Base-by-base conservation (phyloP, 2,329 filamentous ascomycete species). In the Eurotiales sp. region DNA sequence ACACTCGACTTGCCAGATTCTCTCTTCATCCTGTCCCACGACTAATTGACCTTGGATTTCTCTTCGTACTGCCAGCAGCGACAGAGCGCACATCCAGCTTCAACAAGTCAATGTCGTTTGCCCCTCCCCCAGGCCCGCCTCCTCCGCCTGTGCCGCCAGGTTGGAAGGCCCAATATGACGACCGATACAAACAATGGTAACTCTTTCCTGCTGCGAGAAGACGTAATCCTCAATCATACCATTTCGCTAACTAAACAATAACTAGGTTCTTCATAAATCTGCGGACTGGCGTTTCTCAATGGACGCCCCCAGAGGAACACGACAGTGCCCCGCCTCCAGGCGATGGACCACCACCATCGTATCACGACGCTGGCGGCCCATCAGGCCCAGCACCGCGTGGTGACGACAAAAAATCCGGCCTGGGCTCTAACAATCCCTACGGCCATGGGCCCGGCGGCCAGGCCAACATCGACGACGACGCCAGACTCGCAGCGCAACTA, bases 191-290 rank as follows among this genome's bases (percentile, higher is more conserved):
- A 63, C 86, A 93, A 79, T 96, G 88, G 85, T 84, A 30, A 37
- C 40, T 7, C n/a, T 44, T 30, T 11, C 17, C 10, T 11, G 15
- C 40, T 15, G 17, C 7, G 8, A 19, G 8, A 22, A 19, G 42
- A 21, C 5, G 17, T 37, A 8, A 17, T 37, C 5, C 7, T 17
- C 30, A 8, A 36, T 25, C 2, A 44, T 32, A 22, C 30, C 21
- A 10, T 10, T 10, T 46, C 7, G 14, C 36, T 49, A 30, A 4
- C n/a, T 6, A 19, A 21, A 19, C 7, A 14, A 12, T 12, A 5
- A 27, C 7, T 56, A 90, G 86, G 86, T 96, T 93, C 80, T 96
- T 88, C 74, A 87, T 96, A 55, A 93, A 96, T 74, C 82, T 87
- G 55, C 82, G 85, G 70, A 96, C 90, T 58, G 93, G 93, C 64